A percentile compares a stretch with the other conserved stretches of the same genome.
Evolutionary conservation across 371 early-diverging fungal genomes (phyloP).

Genomic region (Zopfochytrium polystomum): DNA sequence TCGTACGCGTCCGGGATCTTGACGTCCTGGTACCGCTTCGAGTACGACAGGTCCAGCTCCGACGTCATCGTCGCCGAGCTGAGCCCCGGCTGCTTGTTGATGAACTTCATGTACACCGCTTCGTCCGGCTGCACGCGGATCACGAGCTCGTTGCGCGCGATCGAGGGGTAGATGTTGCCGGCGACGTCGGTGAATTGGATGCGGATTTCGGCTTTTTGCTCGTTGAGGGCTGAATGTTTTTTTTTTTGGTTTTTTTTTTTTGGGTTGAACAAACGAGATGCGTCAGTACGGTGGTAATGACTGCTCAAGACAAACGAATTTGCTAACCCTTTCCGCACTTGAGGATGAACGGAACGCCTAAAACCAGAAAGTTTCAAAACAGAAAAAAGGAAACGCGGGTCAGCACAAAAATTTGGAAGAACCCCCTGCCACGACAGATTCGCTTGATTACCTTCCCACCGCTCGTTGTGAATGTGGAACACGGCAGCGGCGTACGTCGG

Average conservation of each 20-base stretch:
- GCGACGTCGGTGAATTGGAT: conserved; percentile 91
- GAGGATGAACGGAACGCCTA: too few relatives aligned
- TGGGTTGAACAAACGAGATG: too few relatives aligned
- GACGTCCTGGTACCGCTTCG: conserved; percentile 74
- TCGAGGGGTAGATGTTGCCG: conserved; percentile 67
- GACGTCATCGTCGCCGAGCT: conserved; percentile 56
- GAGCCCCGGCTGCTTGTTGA: conserved; percentile 79
- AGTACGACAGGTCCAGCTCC: conserved; percentile 90
- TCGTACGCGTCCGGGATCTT: conserved; percentile 97
- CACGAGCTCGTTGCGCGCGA: conserved; percentile 93
- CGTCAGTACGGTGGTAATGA: too few relatives aligned
- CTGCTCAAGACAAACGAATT: too few relatives aligned
- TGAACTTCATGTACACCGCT: conserved; percentile 94
- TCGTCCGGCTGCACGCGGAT: conserved; percentile 94
- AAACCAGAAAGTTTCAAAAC: too few relatives aligned
- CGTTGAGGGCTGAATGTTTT: conserved; percentile 89
- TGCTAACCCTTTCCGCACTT: too few relatives aligned
- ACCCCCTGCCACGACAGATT: too few relatives aligned
- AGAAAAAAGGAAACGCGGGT: too few relatives aligned
- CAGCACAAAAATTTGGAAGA: too few relatives aligned
- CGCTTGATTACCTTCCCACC: conserved; percentile 83
- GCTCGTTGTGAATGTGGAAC: conserved; percentile 84
- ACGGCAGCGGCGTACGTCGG: conserved; percentile 93
- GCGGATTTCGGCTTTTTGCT: conserved; percentile 89
- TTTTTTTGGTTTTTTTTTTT: too few relatives aligned